Conservation (phyloP, 2,329 filamentous ascomycete species). For the Plenodomus lindquistii region DNA sequence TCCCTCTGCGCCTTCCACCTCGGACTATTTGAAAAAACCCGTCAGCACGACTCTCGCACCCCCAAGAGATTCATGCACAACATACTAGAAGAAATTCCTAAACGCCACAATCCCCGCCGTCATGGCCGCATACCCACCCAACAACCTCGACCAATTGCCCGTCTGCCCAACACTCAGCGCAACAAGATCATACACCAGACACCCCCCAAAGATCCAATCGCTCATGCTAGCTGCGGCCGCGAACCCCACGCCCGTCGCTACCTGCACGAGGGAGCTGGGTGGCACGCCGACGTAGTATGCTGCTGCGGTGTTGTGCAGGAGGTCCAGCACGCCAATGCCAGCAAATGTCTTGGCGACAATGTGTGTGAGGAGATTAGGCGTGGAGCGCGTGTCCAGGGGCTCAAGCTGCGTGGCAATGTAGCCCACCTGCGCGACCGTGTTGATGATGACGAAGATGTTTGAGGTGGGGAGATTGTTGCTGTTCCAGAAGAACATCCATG, state of each 20-base stretch:
- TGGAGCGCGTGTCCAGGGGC: slow-evolving; percentile 55
- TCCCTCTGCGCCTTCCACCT: slow-evolving; percentile 23
- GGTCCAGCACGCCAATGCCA: slow-evolving; percentile 62
- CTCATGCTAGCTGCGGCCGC: slow-evolving; percentile 53
- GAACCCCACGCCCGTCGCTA: slow-evolving; percentile 59
- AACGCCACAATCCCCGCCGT: slow-evolving; percentile 58
- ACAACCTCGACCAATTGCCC: slow-evolving; percentile 55
- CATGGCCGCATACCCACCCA: slow-evolving; percentile 57
- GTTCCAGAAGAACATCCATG: slow-evolving; percentile 68
- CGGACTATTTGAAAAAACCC: slow-evolving; percentile 22
- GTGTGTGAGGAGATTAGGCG: slow-evolving; percentile 60
- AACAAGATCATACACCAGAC: slow-evolving; percentile 62
- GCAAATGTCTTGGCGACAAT: slow-evolving; percentile 63
- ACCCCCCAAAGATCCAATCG: slow-evolving; percentile 65
- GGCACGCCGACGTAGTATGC: slow-evolving; percentile 58
- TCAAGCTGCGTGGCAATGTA: slow-evolving; percentile 56
- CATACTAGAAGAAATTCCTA: slow-evolving; percentile 58
- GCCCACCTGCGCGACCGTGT: slow-evolving; percentile 59
- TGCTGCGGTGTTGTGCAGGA: slow-evolving; percentile 62
- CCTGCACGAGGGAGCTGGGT: slow-evolving; percentile 54
- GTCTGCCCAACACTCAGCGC: slow-evolving; percentile 59
- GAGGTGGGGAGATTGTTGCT: slow-evolving; percentile 53
- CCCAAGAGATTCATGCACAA: neutral
- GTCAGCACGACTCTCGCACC: slow-evolving; percentile 20
- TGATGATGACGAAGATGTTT: slow-evolving; percentile 61